Percentiles rank a stretch among this genome's conserved stretches.
Evolutionary conservation across 1,284 basidiomycete genomes (phyloP).

Genomic region (Austroboletus rostrupii): DNA sequence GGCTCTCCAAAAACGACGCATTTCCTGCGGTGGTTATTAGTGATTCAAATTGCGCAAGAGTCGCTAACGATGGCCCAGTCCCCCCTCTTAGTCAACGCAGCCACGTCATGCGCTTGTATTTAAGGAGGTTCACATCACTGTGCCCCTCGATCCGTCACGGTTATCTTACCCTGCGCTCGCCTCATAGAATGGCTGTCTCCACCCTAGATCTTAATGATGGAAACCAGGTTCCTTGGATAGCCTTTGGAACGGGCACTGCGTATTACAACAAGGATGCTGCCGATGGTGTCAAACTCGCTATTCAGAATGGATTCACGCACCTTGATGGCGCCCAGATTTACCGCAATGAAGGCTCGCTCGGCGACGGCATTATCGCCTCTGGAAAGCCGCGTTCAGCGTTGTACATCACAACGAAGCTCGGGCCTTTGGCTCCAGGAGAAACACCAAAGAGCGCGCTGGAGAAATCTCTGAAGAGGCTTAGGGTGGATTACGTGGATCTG

Average conservation of each 20-base stretch:
- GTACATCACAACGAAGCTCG: constrained; percentile 67
- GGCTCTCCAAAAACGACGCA: background rate
- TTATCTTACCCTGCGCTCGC: constrained; percentile 8
- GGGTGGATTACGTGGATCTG: constrained; percentile 68
- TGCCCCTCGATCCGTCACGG: constrained; percentile 11
- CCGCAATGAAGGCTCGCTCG: constrained; percentile 56
- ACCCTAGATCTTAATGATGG: constrained; percentile 58
- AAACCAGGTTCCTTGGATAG: constrained; percentile 54
- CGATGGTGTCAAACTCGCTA: constrained; percentile 47
- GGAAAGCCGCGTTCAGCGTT: constrained; percentile 44
- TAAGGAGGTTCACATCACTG: constrained; percentile 1
- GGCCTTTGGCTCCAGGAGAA: constrained; percentile 32
- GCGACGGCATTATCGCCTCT: constrained; percentile 49
- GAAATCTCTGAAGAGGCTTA: constrained; percentile 57
- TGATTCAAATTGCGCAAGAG: constrained; percentile 1
- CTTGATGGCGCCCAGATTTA: constrained; percentile 73
- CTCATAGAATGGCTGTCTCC: constrained; percentile 33
- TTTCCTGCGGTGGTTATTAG: background rate
- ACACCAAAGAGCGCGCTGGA: constrained; percentile 49
- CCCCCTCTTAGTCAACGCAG: constrained; percentile 7
- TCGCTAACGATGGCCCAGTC: constrained; percentile 5
- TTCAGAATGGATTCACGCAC: constrained; percentile 61
- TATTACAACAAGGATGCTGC: constrained; percentile 51
- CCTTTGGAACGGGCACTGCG: constrained; percentile 68
- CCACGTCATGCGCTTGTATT: constrained; percentile 7